These are phyloP conservation scores for Ceratobasidium sp. DNA, from an alignment of 1,284 basidiomycete genomes.

Conservation along the genomic window DNA sequence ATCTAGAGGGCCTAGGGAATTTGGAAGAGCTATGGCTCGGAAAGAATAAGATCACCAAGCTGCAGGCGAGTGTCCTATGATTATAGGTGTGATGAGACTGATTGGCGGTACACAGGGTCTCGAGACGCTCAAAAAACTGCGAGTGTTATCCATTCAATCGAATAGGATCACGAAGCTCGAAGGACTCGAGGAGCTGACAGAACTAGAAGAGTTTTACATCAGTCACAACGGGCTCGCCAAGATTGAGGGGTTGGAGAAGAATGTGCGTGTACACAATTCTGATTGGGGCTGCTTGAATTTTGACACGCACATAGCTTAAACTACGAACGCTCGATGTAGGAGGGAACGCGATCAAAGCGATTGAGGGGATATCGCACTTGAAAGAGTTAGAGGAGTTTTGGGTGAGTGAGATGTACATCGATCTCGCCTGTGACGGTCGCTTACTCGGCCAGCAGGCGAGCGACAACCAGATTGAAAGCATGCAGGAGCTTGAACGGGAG, in stretches of 20 bases:
- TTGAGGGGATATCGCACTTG: slow-evolving; percentile 86
- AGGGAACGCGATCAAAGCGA: slow-evolving; percentile 78
- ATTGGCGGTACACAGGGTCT: slow-evolving; percentile 59
- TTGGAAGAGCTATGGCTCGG: slow-evolving; percentile 96
- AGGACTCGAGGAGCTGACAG: slow-evolving; percentile 72
- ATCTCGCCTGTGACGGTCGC: not conserved
- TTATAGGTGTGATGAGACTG: not conserved
- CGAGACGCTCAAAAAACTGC: slow-evolving; percentile 69
- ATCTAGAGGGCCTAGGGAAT: slow-evolving; percentile 79
- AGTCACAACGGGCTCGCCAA: slow-evolving; percentile 90
- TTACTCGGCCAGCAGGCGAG: slow-evolving; percentile 67
- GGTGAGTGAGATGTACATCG: slow-evolving; percentile 61
- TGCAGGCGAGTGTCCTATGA: slow-evolving; percentile 65
- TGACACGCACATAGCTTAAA: slow-evolving; percentile 61
- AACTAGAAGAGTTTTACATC: slow-evolving; percentile 90
- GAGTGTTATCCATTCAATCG: slow-evolving; percentile 88
- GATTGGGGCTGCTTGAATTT: not conserved
- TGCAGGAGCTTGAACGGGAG: slow-evolving; percentile 74
- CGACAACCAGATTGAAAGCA: slow-evolving; percentile 79
- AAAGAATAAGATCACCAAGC: slow-evolving; percentile 92
- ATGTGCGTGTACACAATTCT: slow-evolving; percentile 58
- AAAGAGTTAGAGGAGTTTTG: slow-evolving; percentile 87
- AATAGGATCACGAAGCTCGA: slow-evolving; percentile 93
- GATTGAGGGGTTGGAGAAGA: slow-evolving; percentile 87
- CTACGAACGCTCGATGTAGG: slow-evolving; percentile 89